Percentiles rank a stretch among this genome's conserved stretches.
phyloP scores from a whole-genome alignment of 805 yeast species.

The Debaryomyces tyrocola region DNA sequence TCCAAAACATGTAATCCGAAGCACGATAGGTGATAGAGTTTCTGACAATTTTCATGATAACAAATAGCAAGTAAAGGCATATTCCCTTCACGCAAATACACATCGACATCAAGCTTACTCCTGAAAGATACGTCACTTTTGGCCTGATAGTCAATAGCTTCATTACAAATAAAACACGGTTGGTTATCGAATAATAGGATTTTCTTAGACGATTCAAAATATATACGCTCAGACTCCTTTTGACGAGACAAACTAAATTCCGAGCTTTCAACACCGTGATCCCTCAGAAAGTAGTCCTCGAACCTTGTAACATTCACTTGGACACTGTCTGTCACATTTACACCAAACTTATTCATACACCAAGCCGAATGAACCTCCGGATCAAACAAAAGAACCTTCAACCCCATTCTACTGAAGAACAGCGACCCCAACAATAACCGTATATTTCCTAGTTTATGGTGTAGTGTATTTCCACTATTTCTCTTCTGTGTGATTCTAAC shows the following conservation, averaged over 20 bases:
- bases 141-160: constrained; percentile 33
- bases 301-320: constrained; percentile 7
- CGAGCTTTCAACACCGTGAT: constrained; percentile 5
- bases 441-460: constrained; percentile 48
- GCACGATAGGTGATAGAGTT: constrained; percentile 40
- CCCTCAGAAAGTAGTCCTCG: not conserved
- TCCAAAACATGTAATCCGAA: constrained; percentile 18
- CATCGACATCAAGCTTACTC: constrained; percentile 2
- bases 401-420: constrained; percentile 46
- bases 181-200: constrained; percentile 15
- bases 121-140: constrained; percentile 9
- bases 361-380: constrained; percentile 28
- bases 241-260: constrained; percentile 11
- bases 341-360: constrained; percentile 31
- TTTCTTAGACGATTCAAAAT: constrained; percentile 9
- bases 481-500: constrained; percentile 39
- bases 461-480: constrained; percentile 41
- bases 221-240: constrained; percentile 10
- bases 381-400: constrained; percentile 49
- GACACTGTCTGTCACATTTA: constrained; percentile 9
- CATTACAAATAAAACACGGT: constrained; percentile 31
- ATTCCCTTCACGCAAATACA: constrained; percentile 1
- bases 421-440: constrained; percentile 42
- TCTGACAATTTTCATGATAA: constrained; percentile 26
- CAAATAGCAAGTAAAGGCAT: constrained; percentile 39